Base-by-base conservation (phyloP, 208 protist species). In the Crithidia bombi region DNA sequence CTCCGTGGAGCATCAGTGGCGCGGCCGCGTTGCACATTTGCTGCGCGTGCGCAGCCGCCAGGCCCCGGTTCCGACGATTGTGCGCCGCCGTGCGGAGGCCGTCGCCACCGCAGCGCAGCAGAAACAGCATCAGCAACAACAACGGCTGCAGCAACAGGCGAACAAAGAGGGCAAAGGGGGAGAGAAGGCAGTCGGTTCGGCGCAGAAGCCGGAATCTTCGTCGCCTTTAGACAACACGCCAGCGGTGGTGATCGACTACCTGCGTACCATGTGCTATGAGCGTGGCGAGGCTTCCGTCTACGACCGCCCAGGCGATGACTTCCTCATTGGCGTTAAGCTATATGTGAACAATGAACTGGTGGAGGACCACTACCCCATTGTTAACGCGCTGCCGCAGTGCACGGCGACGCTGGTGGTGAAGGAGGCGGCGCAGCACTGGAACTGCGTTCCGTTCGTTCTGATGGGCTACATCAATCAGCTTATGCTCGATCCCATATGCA, bases 1-100 rank as follows among this genome's bases (percentile, higher is more conserved):
- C 43, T 86, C 73, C 47, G 82, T 82, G 39, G 89, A 94, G 69
- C 81, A 94, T 56, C 71, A 85, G 72, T 91, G 89, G 85, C 82
- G 85, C 25, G 62, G 68, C 39, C 85, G 89, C 6, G 83, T 91
- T 11, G 56, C 69, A 12, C 83, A 93, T 58, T 69, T 85, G 11
- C 56, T 77, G 54, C 77, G 62, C 25, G 71, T 84, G 26, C 80
- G 63, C 61, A 46, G 68, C 12, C 64, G 58, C 0, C 49, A 61
- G 47, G 69, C 65, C 7, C 58, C 71, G 14, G 63, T 80, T 26
- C 81, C 80, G 1, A 50, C 35, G 5, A 35, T 69, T 3, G 49
- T 85, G 21, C 63, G 64, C 26, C 69, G 65, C 28, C 44, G 61
- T 1, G 35, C 65, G 35, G 51, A 82, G 63, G 57, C 38, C 7